Percentiles rank a stretch among this genome's conserved stretches.
Conservation (phyloP, 2,329 filamentous ascomycete genomes). For the Aspergillus jensenii region DNA sequence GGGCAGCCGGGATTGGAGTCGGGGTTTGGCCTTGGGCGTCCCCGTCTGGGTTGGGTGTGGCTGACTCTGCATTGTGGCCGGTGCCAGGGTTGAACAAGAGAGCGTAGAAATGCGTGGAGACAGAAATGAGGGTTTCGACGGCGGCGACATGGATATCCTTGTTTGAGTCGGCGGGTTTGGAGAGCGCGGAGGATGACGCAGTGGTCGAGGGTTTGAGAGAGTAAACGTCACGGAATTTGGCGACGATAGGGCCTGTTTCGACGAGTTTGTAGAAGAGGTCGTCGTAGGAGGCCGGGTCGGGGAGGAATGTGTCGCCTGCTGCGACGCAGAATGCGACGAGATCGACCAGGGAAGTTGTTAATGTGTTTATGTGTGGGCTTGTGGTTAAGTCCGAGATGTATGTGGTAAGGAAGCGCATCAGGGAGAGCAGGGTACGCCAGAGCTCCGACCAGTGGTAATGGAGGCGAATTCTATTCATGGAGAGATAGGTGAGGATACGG, state of each 20-base stretch:
- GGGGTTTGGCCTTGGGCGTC: slow-evolving; percentile 26
- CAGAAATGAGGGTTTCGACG: slow-evolving; percentile 80
- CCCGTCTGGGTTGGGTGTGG: slow-evolving; percentile 9
- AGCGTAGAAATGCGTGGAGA: slow-evolving; percentile 78
- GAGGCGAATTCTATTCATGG: slow-evolving; percentile 76
- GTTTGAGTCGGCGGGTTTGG: slow-evolving; percentile 20
- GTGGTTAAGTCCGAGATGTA: slow-evolving; percentile 76
- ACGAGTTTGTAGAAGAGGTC: slow-evolving; percentile 98
- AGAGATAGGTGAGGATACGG: slow-evolving; percentile 79
- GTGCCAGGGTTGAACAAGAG: slow-evolving; percentile 58
- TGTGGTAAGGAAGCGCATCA: slow-evolving; percentile 85
- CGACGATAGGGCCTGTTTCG: slow-evolving; percentile 79
- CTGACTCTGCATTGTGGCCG: background rate
- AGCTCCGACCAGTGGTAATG: slow-evolving; percentile 93
- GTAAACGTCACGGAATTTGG: slow-evolving; percentile 80
- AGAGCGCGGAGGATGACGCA: slow-evolving; percentile 11
- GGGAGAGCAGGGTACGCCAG: slow-evolving; percentile 82
- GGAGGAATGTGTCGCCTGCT: slow-evolving; percentile 85
- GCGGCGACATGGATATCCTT: slow-evolving; percentile 56
- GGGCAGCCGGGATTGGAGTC: slow-evolving; percentile 30
- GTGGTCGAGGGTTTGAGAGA: slow-evolving; percentile 35
- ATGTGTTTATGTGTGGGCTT: slow-evolving; percentile 66
- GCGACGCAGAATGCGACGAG: slow-evolving; percentile 81
- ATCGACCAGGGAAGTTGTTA: slow-evolving; percentile 77
- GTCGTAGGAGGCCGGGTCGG: slow-evolving; percentile 83